A percentile compares a stretch with the other conserved stretches of the same genome.
Evolutionary conservation across 2,329 filamentous ascomycete species (phyloP).

Genomic region (Rachicladosporium sp.): DNA sequence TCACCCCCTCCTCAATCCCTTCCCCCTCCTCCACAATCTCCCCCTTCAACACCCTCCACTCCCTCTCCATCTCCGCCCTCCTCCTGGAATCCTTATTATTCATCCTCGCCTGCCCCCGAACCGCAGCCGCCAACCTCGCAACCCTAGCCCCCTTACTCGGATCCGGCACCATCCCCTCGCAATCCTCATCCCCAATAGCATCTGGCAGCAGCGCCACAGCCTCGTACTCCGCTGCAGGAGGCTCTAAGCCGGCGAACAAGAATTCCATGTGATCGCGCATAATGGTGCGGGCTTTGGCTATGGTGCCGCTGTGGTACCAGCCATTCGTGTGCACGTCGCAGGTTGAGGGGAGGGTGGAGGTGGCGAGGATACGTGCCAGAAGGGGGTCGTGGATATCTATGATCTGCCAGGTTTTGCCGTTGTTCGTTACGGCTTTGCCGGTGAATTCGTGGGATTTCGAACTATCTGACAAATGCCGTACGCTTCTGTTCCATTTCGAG

Average conservation of each 20-base stretch:
- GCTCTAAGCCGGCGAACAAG: conserved; percentile 25
- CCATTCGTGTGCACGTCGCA: conserved; percentile 50
- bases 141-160: conserved; percentile 2
- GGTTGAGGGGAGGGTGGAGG: conserved; percentile 37
- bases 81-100: conserved; percentile 7
- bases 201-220: conserved; percentile 11
- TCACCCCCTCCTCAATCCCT: conserved; percentile 1
- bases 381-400: conserved; percentile 82
- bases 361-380: conserved; percentile 52
- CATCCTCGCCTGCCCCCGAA: conserved; percentile 5
- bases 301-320: conserved; percentile 73
- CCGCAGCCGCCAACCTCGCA: conserved; percentile 2
- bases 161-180: conserved; percentile 5
- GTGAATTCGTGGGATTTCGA: conserved; percentile 66
- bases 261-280: conserved; percentile 71
- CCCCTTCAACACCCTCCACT: conserved; percentile 2
- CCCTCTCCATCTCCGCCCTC: conserved; percentile 6
- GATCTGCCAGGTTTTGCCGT: conserved; percentile 88
- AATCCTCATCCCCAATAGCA: conserved; percentile 8
- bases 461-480: conserved; percentile 11
- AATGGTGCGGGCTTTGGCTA: conserved; percentile 72
- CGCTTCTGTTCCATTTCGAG: neutral
- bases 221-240: conserved; percentile 18
- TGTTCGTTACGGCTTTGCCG: conserved; percentile 58
- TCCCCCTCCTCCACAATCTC: neutral